Evolutionary conservation across 345 rosid genomes (phyloP).

Genomic region (Gossypium stocksii): DNA sequence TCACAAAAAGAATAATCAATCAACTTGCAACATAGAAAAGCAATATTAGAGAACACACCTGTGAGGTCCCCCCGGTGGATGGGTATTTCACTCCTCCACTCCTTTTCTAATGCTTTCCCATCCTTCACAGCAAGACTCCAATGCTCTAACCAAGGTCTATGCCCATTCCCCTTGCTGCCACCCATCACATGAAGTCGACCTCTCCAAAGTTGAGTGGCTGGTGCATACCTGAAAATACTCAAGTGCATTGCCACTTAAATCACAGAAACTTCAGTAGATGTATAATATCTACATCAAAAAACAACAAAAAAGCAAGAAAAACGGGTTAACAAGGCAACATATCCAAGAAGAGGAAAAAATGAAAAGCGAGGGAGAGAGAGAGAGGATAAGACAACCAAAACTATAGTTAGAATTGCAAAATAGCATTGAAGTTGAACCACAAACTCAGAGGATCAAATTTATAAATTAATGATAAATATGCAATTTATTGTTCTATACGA

Average conservation of each 20-base stretch:
- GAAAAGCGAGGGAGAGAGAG: background rate
- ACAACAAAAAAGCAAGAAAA: background rate
- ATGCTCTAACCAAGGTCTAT: slow-evolving; percentile 82
- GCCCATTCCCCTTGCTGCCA: slow-evolving; percentile 86
- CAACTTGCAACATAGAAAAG: background rate
- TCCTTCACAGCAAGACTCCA: slow-evolving; percentile 90
- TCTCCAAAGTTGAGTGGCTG: slow-evolving; percentile 94
- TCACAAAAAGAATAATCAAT: background rate
- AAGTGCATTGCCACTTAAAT: background rate
- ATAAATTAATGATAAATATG: background rate
- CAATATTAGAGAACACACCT: slow-evolving; percentile 34
- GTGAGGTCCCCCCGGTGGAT: slow-evolving; percentile 98
- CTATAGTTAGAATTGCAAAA: background rate
- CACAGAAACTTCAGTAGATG: background rate
- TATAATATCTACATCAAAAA: background rate
- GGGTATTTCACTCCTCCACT: slow-evolving; percentile 84
- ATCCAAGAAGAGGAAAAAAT: background rate
- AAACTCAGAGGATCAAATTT: background rate
- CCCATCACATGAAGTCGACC: slow-evolving; percentile 99
- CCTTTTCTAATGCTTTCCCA: slow-evolving; percentile 73
- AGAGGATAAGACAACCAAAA: background rate
- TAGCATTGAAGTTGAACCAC: background rate
- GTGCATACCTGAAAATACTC: slow-evolving; percentile 70
- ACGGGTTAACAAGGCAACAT: background rate
- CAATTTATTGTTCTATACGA: background rate